Conservation (phyloP, 1,284 basidiomycete genomes). For the Puccinia coronata region DNA sequence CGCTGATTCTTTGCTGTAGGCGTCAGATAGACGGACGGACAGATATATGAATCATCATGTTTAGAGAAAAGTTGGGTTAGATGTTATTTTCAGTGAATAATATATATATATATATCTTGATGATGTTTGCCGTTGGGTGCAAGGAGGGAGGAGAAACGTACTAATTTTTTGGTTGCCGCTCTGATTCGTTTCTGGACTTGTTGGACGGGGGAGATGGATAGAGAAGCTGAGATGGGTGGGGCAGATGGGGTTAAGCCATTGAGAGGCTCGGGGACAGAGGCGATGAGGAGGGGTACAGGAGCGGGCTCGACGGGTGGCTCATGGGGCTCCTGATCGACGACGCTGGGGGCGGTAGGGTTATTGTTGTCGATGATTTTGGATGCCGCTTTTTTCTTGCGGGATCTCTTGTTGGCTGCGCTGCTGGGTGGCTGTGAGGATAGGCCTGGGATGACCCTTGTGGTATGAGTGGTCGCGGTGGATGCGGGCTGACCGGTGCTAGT, state of each 20-base stretch:
- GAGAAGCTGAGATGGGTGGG: conserved; percentile 38
- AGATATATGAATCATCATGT: neutral
- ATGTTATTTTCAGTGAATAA: too few species aligned
- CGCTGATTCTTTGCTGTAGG: conserved; percentile 55
- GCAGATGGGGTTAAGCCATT: conserved; percentile 30
- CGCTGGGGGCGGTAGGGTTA: neutral
- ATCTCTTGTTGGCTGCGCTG: conserved; percentile 24
- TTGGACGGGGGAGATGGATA: conserved; percentile 42
- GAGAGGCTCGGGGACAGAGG: conserved; percentile 18
- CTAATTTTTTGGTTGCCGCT: conserved; percentile 56
- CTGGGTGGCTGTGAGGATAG: conserved; percentile 30
- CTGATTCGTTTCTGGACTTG: conserved; percentile 54
- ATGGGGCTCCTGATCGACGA: conserved; percentile 7
- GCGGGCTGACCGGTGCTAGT: conserved; percentile 23
- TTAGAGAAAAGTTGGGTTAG: too few species aligned
- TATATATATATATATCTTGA: too few species aligned
- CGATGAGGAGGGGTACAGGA: neutral
- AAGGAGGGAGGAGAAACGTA: conserved; percentile 50
- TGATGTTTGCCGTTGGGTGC: too few species aligned
- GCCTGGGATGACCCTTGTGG: conserved; percentile 39
- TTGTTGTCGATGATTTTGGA: conserved; percentile 9
- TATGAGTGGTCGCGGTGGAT: conserved; percentile 10
- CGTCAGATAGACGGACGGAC: neutral
- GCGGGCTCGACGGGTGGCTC: neutral
- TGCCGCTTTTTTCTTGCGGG: conserved; percentile 37